A percentile compares a stretch with the other conserved stretches of the same genome.
These are phyloP conservation scores for Penicillium ucsense DNA, from an alignment of 495 filamentous ascomycete genomes.

Conservation along the genomic window DNA sequence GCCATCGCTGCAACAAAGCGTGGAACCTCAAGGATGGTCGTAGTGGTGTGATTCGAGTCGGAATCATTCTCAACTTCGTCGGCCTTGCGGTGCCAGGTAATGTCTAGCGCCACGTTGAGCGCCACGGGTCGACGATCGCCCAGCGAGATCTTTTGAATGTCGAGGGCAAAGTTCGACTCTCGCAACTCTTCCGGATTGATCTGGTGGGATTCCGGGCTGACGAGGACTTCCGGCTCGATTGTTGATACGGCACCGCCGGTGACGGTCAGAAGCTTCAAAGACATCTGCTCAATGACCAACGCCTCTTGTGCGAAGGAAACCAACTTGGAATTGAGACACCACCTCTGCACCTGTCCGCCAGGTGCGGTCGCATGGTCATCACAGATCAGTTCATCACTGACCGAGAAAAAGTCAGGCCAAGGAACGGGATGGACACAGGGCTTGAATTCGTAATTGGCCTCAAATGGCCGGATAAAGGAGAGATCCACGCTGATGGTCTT, in stretches of 20 bases:
- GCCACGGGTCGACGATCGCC: conserved; percentile 68
- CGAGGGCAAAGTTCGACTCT: conserved; percentile 59
- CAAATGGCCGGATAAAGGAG: conserved; percentile 70
- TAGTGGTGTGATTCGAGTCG: conserved; percentile 14
- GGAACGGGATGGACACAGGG: conserved; percentile 64
- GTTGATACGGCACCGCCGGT: conserved; percentile 44
- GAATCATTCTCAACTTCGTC: conserved; percentile 4
- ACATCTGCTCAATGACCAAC: conserved; percentile 55
- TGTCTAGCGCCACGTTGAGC: conserved; percentile 63
- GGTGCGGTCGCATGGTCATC: conserved; percentile 16
- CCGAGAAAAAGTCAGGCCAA: conserved; percentile 79
- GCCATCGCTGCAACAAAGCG: conserved; percentile 67
- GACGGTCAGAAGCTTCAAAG: conserved; percentile 44
- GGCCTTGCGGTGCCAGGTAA: conserved; percentile 60
- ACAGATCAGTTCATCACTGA: conserved; percentile 29
- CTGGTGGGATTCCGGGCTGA: conserved; percentile 20
- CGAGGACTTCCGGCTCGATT: conserved; percentile 29
- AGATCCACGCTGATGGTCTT: conserved; percentile 59
- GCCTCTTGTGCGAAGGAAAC: conserved; percentile 66
- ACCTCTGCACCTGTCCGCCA: conserved; percentile 69
- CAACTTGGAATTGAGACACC: conserved; percentile 64
- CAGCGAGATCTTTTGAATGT: conserved; percentile 60
- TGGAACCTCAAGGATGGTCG: conserved; percentile 59
- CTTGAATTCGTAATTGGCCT: conserved; percentile 75
- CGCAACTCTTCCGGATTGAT: conserved; percentile 55